Evolutionary conservation across 1,139 yeast species (phyloP).

Genomic region (Suhomyces maxii): DNA sequence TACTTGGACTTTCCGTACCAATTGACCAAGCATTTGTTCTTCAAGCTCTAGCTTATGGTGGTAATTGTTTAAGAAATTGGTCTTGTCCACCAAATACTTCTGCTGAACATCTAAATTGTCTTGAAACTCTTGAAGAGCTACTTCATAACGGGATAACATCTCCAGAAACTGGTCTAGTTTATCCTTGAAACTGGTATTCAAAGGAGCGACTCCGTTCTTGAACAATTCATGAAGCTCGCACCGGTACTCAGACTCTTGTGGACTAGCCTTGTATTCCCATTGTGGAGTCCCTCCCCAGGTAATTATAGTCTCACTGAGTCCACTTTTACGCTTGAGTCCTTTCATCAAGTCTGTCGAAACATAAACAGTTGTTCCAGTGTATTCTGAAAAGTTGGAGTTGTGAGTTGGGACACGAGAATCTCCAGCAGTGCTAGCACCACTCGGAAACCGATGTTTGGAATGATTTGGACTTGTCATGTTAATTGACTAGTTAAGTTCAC

Average conservation of each 20-base stretch:
- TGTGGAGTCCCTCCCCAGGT: neutral
- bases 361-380: too few species aligned
- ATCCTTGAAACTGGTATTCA: neutral
- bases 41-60: conserved; percentile 1
- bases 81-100: conserved; percentile 2
- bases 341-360: too few species aligned
- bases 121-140: conserved; percentile 2
- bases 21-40: neutral
- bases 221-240: neutral
- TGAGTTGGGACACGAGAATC: too few species aligned
- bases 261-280: conserved; percentile 1
- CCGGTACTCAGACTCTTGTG: neutral
- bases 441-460: too few species aligned
- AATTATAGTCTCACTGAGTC: neutral
- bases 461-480: too few species aligned
- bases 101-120: conserved; percentile 4
- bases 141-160: conserved; percentile 5
- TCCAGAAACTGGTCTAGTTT: neutral
- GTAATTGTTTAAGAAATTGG: conserved; percentile 2
- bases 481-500: too few species aligned
- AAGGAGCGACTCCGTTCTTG: neutral
- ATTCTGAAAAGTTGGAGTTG: too few species aligned
- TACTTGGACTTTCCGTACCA: conserved; percentile 1
- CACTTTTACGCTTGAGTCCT: neutral
- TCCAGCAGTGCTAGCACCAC: too few species aligned